Evolutionary conservation across 2,329 filamentous ascomycete genomes (phyloP).

Genomic region (Aureobasidium sp.): DNA sequence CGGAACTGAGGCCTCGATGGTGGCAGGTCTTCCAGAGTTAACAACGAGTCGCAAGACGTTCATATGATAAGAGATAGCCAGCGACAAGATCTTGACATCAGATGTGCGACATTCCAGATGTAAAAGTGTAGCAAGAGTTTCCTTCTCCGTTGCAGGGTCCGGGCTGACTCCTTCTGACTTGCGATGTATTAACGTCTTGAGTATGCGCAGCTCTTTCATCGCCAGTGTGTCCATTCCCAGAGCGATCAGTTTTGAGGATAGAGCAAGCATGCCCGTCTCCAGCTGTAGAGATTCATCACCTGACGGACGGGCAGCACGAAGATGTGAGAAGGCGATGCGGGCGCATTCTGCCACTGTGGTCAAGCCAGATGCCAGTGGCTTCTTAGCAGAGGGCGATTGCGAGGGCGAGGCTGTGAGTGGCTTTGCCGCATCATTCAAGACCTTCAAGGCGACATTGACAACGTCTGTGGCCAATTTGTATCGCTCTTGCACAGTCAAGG

Average conservation of each 20-base stretch:
- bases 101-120: slow-evolving; percentile 47
- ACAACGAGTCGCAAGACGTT: slow-evolving; percentile 59
- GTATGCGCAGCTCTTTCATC: slow-evolving; percentile 57
- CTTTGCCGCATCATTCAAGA: slow-evolving; percentile 61
- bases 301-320: slow-evolving; percentile 52
- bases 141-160: slow-evolving; percentile 25
- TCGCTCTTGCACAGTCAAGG: slow-evolving; percentile 53
- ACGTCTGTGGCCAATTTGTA: slow-evolving; percentile 64
- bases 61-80: slow-evolving; percentile 59
- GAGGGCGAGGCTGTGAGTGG: background rate
- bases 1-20: slow-evolving; percentile 52
- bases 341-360: slow-evolving; percentile 55
- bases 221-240: slow-evolving; percentile 62
- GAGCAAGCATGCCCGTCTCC: slow-evolving; percentile 65
- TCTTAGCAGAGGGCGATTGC: background rate
- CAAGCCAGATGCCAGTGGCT: background rate
- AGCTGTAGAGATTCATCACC: slow-evolving; percentile 50
- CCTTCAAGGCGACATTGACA: slow-evolving; percentile 63
- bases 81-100: slow-evolving; percentile 35
- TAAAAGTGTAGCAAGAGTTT: slow-evolving; percentile 54
- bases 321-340: slow-evolving; percentile 57
- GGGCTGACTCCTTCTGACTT: background rate
- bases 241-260: slow-evolving; percentile 58
- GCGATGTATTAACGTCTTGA: slow-evolving; percentile 38
- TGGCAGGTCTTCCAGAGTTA: slow-evolving; percentile 51